These are phyloP conservation scores for Cercophora samala DNA, from an alignment of 495 filamentous ascomycete genomes.

Conservation along the genomic window DNA sequence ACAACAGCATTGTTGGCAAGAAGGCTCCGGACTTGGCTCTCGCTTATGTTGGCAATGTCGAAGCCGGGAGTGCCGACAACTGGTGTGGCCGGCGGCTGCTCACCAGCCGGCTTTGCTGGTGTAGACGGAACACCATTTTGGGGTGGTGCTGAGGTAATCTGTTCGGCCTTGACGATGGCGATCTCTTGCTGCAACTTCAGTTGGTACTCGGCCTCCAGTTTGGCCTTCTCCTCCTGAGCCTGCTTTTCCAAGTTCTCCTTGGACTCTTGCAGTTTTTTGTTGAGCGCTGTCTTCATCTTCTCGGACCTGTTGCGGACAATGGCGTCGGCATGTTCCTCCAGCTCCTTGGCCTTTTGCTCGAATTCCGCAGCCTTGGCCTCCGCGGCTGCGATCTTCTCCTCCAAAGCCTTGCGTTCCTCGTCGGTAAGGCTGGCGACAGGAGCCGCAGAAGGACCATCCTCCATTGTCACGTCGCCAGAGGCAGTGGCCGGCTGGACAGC, in stretches of 20 bases:
- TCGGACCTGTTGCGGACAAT: conserved; percentile 65
- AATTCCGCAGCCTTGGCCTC: conserved; percentile 53
- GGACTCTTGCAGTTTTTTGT: conserved; percentile 64
- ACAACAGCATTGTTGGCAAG: conserved; percentile 62
- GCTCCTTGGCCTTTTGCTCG: conserved; percentile 50
- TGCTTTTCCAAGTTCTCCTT: conserved; percentile 44
- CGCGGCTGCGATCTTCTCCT: conserved; percentile 45
- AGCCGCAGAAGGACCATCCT: conserved; percentile 29
- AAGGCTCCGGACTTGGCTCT: conserved; percentile 62
- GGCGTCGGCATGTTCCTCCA: conserved; percentile 52
- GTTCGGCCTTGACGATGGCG: conserved; percentile 52
- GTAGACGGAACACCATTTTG: conserved; percentile 39
- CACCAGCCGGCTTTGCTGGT: conserved; percentile 29
- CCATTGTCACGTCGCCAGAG: conserved; percentile 34
- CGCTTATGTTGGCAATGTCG: conserved; percentile 47
- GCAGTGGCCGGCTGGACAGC: conserved; percentile 40
- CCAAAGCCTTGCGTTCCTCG: conserved; percentile 50
- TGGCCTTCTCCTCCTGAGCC: conserved; percentile 53
- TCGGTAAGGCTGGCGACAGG: conserved; percentile 38
- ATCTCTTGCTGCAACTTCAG: conserved; percentile 63
- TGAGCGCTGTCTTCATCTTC: conserved; percentile 67
- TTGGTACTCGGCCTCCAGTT: conserved; percentile 58
- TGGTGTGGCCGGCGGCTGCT: conserved; percentile 33
- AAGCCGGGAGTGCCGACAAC: conserved; percentile 32
- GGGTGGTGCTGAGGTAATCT: conserved; percentile 35